Conservation (phyloP, 164 flowering plant genomes). For the Umbilicus rupestris region DNA sequence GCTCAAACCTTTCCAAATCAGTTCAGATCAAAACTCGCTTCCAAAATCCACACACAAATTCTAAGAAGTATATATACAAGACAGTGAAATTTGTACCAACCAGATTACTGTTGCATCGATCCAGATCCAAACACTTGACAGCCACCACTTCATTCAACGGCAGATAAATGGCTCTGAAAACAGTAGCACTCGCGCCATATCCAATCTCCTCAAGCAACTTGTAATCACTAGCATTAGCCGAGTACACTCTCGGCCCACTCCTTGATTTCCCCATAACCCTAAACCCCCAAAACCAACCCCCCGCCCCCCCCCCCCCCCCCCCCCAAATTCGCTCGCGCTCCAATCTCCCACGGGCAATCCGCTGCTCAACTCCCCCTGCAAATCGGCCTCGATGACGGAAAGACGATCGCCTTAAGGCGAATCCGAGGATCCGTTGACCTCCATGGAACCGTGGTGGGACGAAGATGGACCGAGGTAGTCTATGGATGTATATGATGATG, state of each 20-base stretch:
- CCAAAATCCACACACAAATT: background rate
- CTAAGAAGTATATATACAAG: background rate
- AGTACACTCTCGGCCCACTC: constrained; percentile 28
- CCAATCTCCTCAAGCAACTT: constrained; percentile 90
- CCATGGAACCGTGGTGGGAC: background rate
- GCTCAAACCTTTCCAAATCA: background rate
- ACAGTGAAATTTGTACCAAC: constrained; percentile 24
- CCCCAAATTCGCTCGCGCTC: background rate
- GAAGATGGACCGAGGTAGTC: background rate
- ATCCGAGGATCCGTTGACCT: background rate
- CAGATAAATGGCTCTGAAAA: constrained; percentile 80
- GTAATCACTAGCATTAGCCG: constrained; percentile 55
- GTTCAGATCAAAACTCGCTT: background rate
- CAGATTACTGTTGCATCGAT: constrained; percentile 90
- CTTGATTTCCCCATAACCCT: constrained; percentile 48
- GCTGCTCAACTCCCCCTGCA: background rate
- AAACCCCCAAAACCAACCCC: no score
- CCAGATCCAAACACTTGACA: constrained; percentile 95
- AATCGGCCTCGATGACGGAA: background rate
- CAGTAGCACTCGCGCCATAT: constrained; percentile 85
- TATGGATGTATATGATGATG: background rate
- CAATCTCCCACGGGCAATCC: background rate
- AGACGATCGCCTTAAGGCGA: no score
- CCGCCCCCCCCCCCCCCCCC: no score
- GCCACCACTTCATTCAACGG: constrained; percentile 82